A percentile compares a stretch with the other conserved stretches of the same genome.
These are phyloP conservation scores for Fusarium protoensiforme DNA, from an alignment of 2,329 filamentous ascomycete genomes.

Conservation along the genomic window DNA sequence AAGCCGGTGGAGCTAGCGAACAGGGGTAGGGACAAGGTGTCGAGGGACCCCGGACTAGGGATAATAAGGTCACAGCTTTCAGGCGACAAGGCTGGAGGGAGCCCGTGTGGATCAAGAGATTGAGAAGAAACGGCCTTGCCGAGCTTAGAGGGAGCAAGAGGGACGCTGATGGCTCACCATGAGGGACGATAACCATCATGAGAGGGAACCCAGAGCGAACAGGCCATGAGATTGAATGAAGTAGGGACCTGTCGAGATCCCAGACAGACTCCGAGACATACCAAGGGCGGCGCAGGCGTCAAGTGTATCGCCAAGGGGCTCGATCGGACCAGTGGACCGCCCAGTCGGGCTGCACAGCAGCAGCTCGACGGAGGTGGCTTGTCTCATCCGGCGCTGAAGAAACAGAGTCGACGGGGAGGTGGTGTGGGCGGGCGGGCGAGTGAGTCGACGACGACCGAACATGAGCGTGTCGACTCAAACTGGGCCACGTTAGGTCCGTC, in stretches of 20 bases:
- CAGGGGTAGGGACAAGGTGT: slow-evolving; percentile 33
- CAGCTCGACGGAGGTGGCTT: slow-evolving; percentile 41
- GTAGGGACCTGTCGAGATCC: slow-evolving; percentile 28
- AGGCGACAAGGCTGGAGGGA: slow-evolving; percentile 35
- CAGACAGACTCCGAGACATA: slow-evolving; percentile 39
- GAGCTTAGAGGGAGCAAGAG: slow-evolving; percentile 7
- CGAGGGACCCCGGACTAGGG: slow-evolving; percentile 37
- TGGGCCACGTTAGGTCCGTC: slow-evolving; percentile 45
- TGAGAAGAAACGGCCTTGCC: slow-evolving; percentile 14
- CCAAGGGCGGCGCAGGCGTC: slow-evolving; percentile 42
- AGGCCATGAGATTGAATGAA: slow-evolving; percentile 27
- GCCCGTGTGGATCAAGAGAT: slow-evolving; percentile 16
- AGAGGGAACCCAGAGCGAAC: slow-evolving; percentile 19
- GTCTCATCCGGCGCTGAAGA: slow-evolving; percentile 43
- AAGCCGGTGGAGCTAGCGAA: slow-evolving; percentile 27
- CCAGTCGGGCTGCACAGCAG: slow-evolving; percentile 44
- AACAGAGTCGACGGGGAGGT: slow-evolving; percentile 37
- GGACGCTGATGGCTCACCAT: neutral
- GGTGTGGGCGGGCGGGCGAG: slow-evolving; percentile 41
- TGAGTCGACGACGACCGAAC: slow-evolving; percentile 41
- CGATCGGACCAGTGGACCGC: slow-evolving; percentile 43
- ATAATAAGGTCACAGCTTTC: slow-evolving; percentile 41
- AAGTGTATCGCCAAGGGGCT: slow-evolving; percentile 43
- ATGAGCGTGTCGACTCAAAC: slow-evolving; percentile 42
- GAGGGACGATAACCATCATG: neutral